A percentile compares a stretch with the other conserved stretches of the same genome.
Conservation (phyloP, 2,329 filamentous ascomycete species). For the Phialemonium atrogriseum region DNA sequence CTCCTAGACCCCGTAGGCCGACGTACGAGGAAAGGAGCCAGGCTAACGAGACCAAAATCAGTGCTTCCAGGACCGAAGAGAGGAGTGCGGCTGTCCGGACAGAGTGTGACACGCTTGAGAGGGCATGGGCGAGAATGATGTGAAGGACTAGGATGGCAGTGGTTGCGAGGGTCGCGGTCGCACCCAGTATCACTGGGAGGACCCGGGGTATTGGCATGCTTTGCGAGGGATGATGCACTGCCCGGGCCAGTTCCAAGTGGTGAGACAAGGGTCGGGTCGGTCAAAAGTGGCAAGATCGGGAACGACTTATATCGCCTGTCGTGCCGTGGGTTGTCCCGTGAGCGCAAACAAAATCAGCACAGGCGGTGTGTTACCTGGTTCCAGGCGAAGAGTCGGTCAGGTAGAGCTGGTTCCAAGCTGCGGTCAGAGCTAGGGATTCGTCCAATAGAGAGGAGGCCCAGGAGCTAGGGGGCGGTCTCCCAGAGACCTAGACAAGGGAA, state of each 20-base stretch:
- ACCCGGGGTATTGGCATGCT: slow-evolving; percentile 25
- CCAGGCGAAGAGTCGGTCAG: not conserved
- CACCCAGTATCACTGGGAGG: slow-evolving; percentile 27
- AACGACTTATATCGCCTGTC: not conserved
- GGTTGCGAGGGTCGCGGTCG: slow-evolving; percentile 28
- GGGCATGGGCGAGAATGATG: slow-evolving; percentile 27
- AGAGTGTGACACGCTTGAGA: slow-evolving; percentile 18
- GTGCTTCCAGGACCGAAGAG: slow-evolving; percentile 27
- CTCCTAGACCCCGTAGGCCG: slow-evolving; percentile 11
- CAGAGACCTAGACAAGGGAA: not conserved
- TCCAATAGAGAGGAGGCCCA: not conserved
- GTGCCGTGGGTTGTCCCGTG: too few relatives aligned
- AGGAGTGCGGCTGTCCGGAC: slow-evolving; percentile 27
- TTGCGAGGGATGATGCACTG: too few relatives aligned
- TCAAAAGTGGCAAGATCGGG: not conserved
- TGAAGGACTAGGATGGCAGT: slow-evolving; percentile 30
- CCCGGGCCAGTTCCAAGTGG: too few relatives aligned
- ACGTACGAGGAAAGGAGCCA: slow-evolving; percentile 23
- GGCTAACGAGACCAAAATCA: slow-evolving; percentile 26
- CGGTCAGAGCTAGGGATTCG: not conserved
- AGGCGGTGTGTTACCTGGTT: slow-evolving; percentile 1
- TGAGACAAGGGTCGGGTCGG: too few relatives aligned
- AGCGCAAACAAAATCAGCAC: not conserved
- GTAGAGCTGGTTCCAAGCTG: not conserved
- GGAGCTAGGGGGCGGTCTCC: not conserved